Evolutionary conservation across 108 stramenopile species (phyloP), one percentile per base, ranked within the genome.

Genomic region (Cyclotella distinguenda): DNA sequence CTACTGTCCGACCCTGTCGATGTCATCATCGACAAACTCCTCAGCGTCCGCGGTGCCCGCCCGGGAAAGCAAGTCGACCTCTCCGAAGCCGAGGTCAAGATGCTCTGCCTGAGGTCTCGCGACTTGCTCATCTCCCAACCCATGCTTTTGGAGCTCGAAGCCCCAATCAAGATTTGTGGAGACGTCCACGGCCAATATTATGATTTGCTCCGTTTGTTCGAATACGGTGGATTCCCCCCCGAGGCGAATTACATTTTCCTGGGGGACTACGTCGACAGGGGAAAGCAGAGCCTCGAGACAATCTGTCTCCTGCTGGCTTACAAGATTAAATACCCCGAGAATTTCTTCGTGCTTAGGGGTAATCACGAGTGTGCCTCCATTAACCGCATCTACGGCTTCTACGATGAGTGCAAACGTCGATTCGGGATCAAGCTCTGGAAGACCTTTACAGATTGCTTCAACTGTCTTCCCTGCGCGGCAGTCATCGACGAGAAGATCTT

Each of bases 401-500:
- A 98, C 74, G 97, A 98, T 81, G 99, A 99, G 74, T 98, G 97
- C 75, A 94, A 97, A 85, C 72, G 94, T 79, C 71, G 95, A 36
- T 94, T 98, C 73, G 96, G 97, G 48, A 96, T 98, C 79, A 98
- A 98, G 82, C 86, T 99, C 0, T 99, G 99, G 98, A 98, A 98
- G 84, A 98, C 97, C 10, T 98, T 99, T 80, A 98, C 99, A 16
- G 99, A 98, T 72, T 98, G 97, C 80, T 99, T 99, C 88, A 88
- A 93, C 74, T 99, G 99, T 70, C 95, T 99, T 26, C 99, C 99
- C 23, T 97, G 98, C 62, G 96, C 97, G 15, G 99, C 97, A 18
- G 96, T 98, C 56, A 94, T 99, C 56, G 99, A 99, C 70, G 99
- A 98, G 73, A 99, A 99, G 91, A 98, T 99, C 59, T 95, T 99